Percentiles rank a stretch among this genome's conserved stretches.
Evolutionary conservation across 495 filamentous ascomycete genomes (phyloP).

Genomic region (Cladorrhinum samala): DNA sequence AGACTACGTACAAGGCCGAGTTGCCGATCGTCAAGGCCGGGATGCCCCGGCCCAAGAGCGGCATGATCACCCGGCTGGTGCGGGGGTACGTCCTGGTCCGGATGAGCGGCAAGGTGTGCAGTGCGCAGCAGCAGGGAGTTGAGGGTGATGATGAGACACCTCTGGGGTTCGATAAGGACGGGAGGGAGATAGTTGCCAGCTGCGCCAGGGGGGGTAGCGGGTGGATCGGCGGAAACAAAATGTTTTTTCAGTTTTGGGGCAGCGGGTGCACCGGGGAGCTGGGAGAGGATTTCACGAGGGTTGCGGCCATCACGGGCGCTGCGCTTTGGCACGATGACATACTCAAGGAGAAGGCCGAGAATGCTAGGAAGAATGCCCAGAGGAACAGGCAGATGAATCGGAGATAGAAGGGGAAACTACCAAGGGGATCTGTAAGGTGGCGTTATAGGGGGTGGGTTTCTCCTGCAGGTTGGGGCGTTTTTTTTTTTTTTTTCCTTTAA

Average conservation of each 20-base stretch:
- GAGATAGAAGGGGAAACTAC: not conserved
- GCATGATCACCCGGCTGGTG: not conserved
- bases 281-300: conserved; percentile 1
- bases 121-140: not conserved
- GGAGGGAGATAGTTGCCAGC: not conserved
- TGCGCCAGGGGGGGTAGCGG: not conserved
- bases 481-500: not conserved
- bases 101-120: not conserved
- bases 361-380: not conserved
- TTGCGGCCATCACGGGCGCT: not conserved
- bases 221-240: not conserved
- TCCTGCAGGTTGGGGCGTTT: no score
- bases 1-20: not conserved
- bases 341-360: not conserved
- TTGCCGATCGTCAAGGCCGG: not conserved
- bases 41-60: not conserved
- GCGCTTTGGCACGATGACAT: not conserved
- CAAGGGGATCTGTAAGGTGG: no score
- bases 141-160: not conserved
- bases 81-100: not conserved
- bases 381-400: not conserved
- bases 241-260: not conserved
- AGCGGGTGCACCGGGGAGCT: not conserved
- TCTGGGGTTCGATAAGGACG: not conserved
- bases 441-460: no score